phyloP scores from a whole-genome alignment of 108 stramenopile genomes.

The Fistulifera pelliculosa region DNA sequence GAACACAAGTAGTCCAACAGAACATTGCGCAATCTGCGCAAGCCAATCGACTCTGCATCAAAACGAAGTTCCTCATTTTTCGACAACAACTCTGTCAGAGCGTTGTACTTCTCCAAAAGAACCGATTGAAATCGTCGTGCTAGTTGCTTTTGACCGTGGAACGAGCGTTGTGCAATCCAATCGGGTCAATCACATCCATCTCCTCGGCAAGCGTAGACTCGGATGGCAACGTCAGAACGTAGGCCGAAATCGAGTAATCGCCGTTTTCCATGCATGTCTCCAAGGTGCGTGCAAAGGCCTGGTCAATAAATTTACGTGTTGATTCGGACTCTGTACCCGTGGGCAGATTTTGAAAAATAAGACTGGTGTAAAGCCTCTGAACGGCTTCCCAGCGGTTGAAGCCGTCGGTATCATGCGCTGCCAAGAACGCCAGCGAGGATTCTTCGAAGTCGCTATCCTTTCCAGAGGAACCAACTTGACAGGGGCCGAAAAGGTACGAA shows the following conservation, averaged over 20 bases:
- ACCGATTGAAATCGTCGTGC: conserved; percentile 57
- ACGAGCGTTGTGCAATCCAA: conserved; percentile 59
- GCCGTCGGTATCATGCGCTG: conserved; percentile 83
- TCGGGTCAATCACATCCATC: conserved; percentile 62
- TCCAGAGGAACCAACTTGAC: conserved; percentile 69
- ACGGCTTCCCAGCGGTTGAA: conserved; percentile 92
- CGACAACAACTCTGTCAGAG: conserved; percentile 45
- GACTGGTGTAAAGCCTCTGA: conserved; percentile 45
- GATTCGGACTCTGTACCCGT: conserved; percentile 14
- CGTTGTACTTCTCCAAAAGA: conserved; percentile 47
- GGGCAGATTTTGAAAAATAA: conserved; percentile 54
- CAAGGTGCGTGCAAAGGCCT: conserved; percentile 55
- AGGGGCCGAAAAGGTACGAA: conserved; percentile 91
- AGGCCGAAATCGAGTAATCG: conserved; percentile 78
- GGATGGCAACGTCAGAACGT: conserved; percentile 75
- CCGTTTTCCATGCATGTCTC: conserved; percentile 18
- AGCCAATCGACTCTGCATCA: conserved; percentile 54
- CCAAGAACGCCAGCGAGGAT: conserved; percentile 64
- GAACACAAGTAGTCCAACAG: conserved; percentile 65
- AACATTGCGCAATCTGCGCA: conserved; percentile 71
- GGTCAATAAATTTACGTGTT: conserved; percentile 34
- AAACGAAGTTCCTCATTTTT: conserved; percentile 41
- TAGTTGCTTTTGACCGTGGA: conserved; percentile 48
- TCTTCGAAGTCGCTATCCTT: conserved; percentile 34
- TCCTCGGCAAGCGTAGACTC: conserved; percentile 64